phyloP scores from a whole-genome alignment of 306 rosid genomes.

The Benincasa hispida region DNA sequence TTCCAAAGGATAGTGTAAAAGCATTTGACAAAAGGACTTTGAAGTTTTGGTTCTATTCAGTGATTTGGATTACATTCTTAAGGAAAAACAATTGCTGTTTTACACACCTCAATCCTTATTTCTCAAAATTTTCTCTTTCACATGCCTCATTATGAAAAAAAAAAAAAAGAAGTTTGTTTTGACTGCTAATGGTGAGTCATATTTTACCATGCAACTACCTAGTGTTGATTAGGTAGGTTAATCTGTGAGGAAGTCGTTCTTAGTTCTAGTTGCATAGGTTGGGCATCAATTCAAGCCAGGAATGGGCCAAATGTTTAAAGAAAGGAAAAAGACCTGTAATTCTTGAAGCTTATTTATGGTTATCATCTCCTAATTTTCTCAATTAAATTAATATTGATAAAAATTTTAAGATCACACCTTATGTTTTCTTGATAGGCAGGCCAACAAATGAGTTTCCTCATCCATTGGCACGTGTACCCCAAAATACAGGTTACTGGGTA shows the following conservation, averaged over 20 bases:
- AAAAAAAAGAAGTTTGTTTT: not conserved
- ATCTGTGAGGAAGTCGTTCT: not conserved
- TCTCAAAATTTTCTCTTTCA: not conserved
- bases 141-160: not conserved
- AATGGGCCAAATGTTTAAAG: not conserved
- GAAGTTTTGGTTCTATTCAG: not conserved
- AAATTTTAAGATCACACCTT: constrained; percentile 6
- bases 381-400: not conserved
- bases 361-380: constrained; percentile 4
- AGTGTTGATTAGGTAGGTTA: not conserved
- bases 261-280: not conserved
- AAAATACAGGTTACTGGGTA: constrained; percentile 94
- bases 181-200: not conserved
- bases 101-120: not conserved
- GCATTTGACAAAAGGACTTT: not conserved
- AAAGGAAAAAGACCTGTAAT: not conserved
- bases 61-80: not conserved
- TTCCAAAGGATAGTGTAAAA: not conserved
- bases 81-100: not conserved
- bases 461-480: constrained; percentile 91
- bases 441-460: constrained; percentile 87
- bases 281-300: not conserved
- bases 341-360: not conserved
- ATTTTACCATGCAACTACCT: not conserved
- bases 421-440: constrained; percentile 47